Evolutionary conservation across 805 yeast genomes (phyloP), one percentile per base, ranked within the genome.

Genomic region (Nakazawaea ishiwadae): DNA sequence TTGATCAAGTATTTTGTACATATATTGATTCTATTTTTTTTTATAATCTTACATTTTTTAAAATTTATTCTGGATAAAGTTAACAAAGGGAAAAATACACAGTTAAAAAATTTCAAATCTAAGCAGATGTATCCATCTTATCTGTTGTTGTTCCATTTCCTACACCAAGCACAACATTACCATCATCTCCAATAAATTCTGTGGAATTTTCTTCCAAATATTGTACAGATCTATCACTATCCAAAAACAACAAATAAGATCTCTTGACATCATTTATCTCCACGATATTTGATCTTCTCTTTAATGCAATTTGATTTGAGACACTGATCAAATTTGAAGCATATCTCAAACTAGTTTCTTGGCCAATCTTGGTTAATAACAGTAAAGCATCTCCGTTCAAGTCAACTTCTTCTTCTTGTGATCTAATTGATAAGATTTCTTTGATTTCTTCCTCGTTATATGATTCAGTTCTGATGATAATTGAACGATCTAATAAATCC

Each of bases 391-490:
- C 97, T 6, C 75, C 71, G 12, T 80, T 62, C 48, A 93, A 67
- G 50, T 87, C 93, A 38, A 87, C 90, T 57, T 90, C 97, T 63
- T 93, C 99, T 58, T 89, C 96, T 54, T 81, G 85, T 2, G 97
- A 88, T 57, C 99, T 80, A 53, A 91, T 93, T 23, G 85, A 71
- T 48, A 93, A 68, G 54, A 93, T 93, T 37, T 89, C 80, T 55
- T 83, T 77, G 55, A 91, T 84, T 63, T 93, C 99, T 45, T 86
- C 90, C 44, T 77, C 79, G 45, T 73, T 69, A 68, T 93, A 93
- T 35, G 77, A 69, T 14, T 76, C 63, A 1, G 99, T 95, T 56
- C 93, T 89, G 49, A 93, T 88, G 48, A 93, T 93, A 51, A 93
- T 84, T 27, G 95, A 77, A 61, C 99, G 78, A 66, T 93, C 99